Conservation (phyloP, 208 protist genomes). For the Trypanosoma avium region DNA sequence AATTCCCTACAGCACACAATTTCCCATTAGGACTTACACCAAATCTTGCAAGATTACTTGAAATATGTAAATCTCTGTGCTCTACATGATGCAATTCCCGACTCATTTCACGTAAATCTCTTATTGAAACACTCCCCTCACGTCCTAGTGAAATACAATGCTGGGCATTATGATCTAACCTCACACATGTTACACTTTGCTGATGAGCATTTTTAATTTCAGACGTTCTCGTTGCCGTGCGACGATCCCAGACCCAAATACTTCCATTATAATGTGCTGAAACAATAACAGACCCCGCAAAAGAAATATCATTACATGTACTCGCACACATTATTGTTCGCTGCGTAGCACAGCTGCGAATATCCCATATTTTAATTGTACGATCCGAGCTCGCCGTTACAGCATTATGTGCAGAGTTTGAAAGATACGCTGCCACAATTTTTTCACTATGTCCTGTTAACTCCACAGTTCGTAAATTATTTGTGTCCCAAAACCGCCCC, state of each 20-base stretch:
- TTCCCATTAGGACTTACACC: conserved; percentile 37
- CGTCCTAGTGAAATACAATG: conserved; percentile 65
- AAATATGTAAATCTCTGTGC: conserved; percentile 33
- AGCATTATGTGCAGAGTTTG: conserved; percentile 48
- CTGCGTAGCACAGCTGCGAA: conserved; percentile 35
- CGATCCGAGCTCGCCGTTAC: conserved; percentile 70
- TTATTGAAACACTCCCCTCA: conserved; percentile 52
- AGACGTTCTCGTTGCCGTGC: conserved; percentile 30
- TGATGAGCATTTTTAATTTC: conserved; percentile 45
- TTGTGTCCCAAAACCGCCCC: conserved; percentile 65
- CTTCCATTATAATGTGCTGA: conserved; percentile 77
- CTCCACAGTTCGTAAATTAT: conserved; percentile 52
- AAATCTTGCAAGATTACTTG: conserved; percentile 59
- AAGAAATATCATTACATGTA: conserved; percentile 65
- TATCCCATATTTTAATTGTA: conserved; percentile 76
- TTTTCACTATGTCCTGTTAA: conserved; percentile 71
- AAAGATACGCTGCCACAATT: conserved; percentile 61
- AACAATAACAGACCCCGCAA: conserved; percentile 45
- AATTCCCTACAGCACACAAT: conserved; percentile 53
- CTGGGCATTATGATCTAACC: conserved; percentile 34
- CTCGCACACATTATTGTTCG: conserved; percentile 59
- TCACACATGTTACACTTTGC: conserved; percentile 57
- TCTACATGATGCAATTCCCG: conserved; percentile 35
- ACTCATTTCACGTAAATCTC: conserved; percentile 54
- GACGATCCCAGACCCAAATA: conserved; percentile 57